Evolutionary conservation across 805 yeast species (phyloP), one percentile per base, ranked within the genome.

Genomic region (Wickerhamiella shivajii): DNA sequence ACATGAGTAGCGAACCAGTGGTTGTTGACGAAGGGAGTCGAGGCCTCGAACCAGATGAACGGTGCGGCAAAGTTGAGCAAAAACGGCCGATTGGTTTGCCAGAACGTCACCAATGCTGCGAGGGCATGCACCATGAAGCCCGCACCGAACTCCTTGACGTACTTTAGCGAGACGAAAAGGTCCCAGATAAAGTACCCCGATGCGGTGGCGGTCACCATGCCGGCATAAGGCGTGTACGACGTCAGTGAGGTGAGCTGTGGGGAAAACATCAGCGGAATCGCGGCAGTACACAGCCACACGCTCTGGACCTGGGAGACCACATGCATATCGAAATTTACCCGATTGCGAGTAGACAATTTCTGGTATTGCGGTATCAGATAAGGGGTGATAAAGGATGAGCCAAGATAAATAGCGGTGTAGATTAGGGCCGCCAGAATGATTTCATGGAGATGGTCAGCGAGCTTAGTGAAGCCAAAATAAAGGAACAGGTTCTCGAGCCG

Each of bases 121-220:
- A 70, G 44, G 0, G 92, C 97, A 51, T 90, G 98, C 39, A 80
- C 58, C 37, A 81, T 57, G 55, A 80, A 90, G 27, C 85, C 83
- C 11, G 69, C 33, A 1, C 98, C 97, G 55, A 81, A 90, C 42
- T 79, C 52, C 32, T 65, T 58, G 52, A 60, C 71, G 58, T 78
- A 64, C 33, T 56, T 56, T 6, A 73, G 5, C 51, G 96, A 85
- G 36, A 84, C 74, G 38, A 59, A 55, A 23, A 77, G 40, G 55
- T 90, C 98, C 98, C 98, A 90, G 15, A 81, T 44, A 52, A 90
- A 90, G 59, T 90, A 90, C 2, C 97, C 98, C 7, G 65, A 51
- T 7, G 92, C 74, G 36, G 76, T 49, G 1, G 95, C 64, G 10
- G 75, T 60, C 5, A 78, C 78, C 47, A 85, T 63, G 0, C 81